A percentile compares a stretch with the other conserved stretches of the same genome.
Evolutionary conservation across 2,329 filamentous ascomycete genomes (phyloP).

Genomic region (Alternaria infectoria): DNA sequence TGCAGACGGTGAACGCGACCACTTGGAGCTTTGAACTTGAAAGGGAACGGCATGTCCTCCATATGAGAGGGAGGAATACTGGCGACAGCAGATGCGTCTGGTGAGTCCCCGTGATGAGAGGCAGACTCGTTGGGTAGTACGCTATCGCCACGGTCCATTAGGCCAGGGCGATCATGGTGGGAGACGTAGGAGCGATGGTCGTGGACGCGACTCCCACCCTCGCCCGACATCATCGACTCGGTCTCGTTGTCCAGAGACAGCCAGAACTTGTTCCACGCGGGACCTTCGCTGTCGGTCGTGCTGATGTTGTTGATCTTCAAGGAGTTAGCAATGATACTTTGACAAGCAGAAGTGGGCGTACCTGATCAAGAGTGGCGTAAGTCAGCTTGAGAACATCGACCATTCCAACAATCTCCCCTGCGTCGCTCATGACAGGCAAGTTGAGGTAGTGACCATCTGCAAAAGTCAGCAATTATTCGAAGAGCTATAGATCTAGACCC

Average conservation of each 20-base stretch:
- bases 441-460: slow-evolving; percentile 97
- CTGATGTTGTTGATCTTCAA: slow-evolving; percentile 84
- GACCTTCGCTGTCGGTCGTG: slow-evolving; percentile 86
- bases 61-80: slow-evolving; percentile 61
- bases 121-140: slow-evolving; percentile 93
- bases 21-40: slow-evolving; percentile 98
- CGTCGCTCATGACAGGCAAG: slow-evolving; percentile 96
- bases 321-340: slow-evolving; percentile 11
- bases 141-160: slow-evolving; percentile 75
- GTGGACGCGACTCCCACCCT: slow-evolving; percentile 74
- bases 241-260: slow-evolving; percentile 92
- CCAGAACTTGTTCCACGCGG: slow-evolving; percentile 99
- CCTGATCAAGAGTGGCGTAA: slow-evolving; percentile 96
- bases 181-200: slow-evolving; percentile 80
- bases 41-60: slow-evolving; percentile 83
- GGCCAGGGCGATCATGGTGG: slow-evolving; percentile 69
- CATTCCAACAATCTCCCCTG: slow-evolving; percentile 98
- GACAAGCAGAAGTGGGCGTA: slow-evolving; percentile 51
- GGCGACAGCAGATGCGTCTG: slow-evolving; percentile 68
- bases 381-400: slow-evolving; percentile 98
- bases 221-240: slow-evolving; percentile 94
- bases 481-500: not conserved
- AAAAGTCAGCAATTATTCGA: slow-evolving; percentile 19
- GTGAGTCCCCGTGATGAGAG: slow-evolving; percentile 84
- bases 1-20: slow-evolving; percentile 93